Conservation (phyloP, 2,329 filamentous ascomycete genomes). For the Colletotrichum musae region DNA sequence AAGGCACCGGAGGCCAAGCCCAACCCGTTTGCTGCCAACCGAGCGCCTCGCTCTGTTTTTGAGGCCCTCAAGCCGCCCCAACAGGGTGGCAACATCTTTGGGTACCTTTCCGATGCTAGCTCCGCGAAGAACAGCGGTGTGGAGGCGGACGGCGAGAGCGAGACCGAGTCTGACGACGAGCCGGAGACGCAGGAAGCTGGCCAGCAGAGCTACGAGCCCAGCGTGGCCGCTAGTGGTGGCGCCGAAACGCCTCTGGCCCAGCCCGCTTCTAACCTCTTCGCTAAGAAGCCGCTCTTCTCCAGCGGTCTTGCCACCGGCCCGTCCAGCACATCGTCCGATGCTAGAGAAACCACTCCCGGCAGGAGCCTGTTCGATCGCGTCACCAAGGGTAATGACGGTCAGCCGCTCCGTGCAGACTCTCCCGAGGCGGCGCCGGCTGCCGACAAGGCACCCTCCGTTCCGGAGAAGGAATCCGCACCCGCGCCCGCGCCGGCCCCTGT, state of each 20-base stretch:
- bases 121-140: slow-evolving; percentile 68
- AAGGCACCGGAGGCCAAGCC: slow-evolving; percentile 50
- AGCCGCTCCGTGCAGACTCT: slow-evolving; percentile 59
- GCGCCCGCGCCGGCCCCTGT: slow-evolving; percentile 45
- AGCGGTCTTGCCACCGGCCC: slow-evolving; percentile 42
- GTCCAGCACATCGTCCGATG: slow-evolving; percentile 58
- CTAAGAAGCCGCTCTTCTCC: slow-evolving; percentile 47
- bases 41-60: slow-evolving; percentile 59
- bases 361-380: slow-evolving; percentile 71
- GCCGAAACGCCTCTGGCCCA: slow-evolving; percentile 57
- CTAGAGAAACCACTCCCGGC: slow-evolving; percentile 60
- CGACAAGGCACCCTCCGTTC: slow-evolving; percentile 54
- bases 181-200: slow-evolving; percentile 59
- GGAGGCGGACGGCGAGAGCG: slow-evolving; percentile 63
- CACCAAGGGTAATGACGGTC: slow-evolving; percentile 63
- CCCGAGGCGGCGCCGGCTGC: slow-evolving; percentile 47
- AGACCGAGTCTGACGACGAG: slow-evolving; percentile 59
- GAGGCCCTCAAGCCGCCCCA: slow-evolving; percentile 54
- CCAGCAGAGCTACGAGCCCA: slow-evolving; percentile 60
- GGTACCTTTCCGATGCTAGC: slow-evolving; percentile 70
- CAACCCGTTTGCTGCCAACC: slow-evolving; percentile 52
- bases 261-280: slow-evolving; percentile 51
- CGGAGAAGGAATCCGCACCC: slow-evolving; percentile 52
- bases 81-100: slow-evolving; percentile 67
- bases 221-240: slow-evolving; percentile 57